Evolutionary conservation across 208 protist genomes (phyloP).

Genomic region (Leishmania guyanensis): DNA sequence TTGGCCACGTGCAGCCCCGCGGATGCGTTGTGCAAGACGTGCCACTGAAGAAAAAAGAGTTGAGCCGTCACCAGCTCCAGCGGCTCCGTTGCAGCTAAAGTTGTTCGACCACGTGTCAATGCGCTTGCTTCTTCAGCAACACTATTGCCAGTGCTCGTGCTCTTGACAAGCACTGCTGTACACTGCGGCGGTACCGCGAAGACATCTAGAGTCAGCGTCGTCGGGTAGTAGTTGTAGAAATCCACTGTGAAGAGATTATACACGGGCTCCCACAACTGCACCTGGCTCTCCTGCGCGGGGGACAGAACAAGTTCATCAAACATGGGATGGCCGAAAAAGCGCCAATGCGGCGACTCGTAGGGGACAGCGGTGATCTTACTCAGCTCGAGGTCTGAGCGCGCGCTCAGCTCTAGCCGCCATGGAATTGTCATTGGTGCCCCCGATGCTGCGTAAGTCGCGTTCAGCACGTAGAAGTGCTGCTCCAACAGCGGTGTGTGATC

Average conservation of each 20-base stretch:
- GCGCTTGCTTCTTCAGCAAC: not conserved
- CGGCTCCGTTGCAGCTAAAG: not conserved
- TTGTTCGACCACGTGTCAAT: not conserved
- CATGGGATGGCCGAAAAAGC: slow-evolving; percentile 70
- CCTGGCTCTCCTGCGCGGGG: slow-evolving; percentile 2
- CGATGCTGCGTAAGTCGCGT: not conserved
- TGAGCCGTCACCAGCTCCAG: slow-evolving; percentile 18
- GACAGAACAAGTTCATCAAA: slow-evolving; percentile 61
- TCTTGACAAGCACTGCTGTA: slow-evolving; percentile 19
- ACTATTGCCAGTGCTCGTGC: not conserved
- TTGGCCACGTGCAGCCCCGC: not conserved
- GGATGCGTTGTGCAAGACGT: slow-evolving; percentile 20
- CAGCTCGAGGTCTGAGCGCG: slow-evolving; percentile 31
- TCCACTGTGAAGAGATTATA: slow-evolving; percentile 62
- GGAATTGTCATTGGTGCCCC: slow-evolving; percentile 22
- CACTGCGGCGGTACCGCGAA: slow-evolving; percentile 59
- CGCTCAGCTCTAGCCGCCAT: slow-evolving; percentile 60
- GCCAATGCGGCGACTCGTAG: slow-evolving; percentile 57
- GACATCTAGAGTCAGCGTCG: slow-evolving; percentile 33
- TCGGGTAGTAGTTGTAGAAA: slow-evolving; percentile 74
- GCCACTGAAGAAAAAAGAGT: slow-evolving; percentile 31
- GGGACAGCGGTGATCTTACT: slow-evolving; percentile 44
- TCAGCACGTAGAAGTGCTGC: slow-evolving; percentile 36
- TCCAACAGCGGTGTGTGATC: slow-evolving; percentile 27
- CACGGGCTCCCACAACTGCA: slow-evolving; percentile 29